phyloP scores from a whole-genome alignment of 495 filamentous ascomycete genomes.

The Tuber aestivum region DNA sequence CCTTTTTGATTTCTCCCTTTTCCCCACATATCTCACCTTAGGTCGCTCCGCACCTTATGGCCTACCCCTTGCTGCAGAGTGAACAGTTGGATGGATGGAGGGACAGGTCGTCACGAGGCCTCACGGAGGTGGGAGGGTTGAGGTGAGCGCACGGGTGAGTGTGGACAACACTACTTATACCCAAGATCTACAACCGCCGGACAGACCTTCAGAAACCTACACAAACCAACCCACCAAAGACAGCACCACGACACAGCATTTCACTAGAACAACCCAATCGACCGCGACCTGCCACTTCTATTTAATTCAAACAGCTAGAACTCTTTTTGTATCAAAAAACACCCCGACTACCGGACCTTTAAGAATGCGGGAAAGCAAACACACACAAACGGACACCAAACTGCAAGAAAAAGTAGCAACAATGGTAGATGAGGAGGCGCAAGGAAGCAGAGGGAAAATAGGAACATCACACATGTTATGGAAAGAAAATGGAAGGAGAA shows the following conservation, averaged over 20 bases:
- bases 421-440: not conserved
- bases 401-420: not conserved
- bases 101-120: not conserved
- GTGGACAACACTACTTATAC: not conserved
- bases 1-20: not conserved
- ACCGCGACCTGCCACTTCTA: not conserved
- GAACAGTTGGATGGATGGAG: not conserved
- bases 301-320: not conserved
- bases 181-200: not conserved
- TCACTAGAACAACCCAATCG: not conserved
- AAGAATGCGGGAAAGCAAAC: not conserved
- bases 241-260: not conserved
- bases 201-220: not conserved
- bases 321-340: conserved; percentile 3
- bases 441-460: not conserved
- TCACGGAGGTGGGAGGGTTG: not conserved
- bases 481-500: conserved; percentile 16
- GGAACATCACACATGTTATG: conserved; percentile 6
- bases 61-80: not conserved
- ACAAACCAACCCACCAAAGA: not conserved
- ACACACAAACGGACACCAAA: not conserved
- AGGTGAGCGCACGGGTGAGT: not conserved
- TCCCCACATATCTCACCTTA: not conserved
- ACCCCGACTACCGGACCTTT: not conserved
- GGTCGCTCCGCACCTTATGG: not conserved